phyloP scores from a whole-genome alignment of 1,284 basidiomycete species.

The Irpex rosettiformis region DNA sequence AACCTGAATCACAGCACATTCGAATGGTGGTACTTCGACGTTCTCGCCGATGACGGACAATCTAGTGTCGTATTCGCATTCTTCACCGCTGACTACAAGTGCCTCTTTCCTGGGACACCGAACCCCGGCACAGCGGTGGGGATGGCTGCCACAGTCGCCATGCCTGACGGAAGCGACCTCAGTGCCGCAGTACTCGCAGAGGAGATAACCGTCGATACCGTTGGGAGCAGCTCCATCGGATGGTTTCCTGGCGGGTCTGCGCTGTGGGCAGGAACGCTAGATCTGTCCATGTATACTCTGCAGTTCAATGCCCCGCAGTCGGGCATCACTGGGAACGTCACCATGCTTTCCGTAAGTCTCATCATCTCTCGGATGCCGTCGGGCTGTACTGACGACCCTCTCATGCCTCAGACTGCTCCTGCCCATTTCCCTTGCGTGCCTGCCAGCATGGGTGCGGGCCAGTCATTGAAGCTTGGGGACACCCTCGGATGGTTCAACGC shows the following conservation, averaged over 20 bases:
- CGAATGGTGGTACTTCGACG: slow-evolving; percentile 17
- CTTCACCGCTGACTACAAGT: slow-evolving; percentile 11
- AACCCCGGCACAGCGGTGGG: slow-evolving; percentile 7
- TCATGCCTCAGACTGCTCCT: slow-evolving; percentile 8
- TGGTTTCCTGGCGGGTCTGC: slow-evolving; percentile 1
- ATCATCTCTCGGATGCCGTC: neutral
- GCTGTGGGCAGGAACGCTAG: slow-evolving; percentile 8
- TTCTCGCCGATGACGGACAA: slow-evolving; percentile 5
- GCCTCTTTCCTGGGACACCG: slow-evolving; percentile 8
- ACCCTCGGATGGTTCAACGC: slow-evolving; percentile 15
- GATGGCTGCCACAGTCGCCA: neutral
- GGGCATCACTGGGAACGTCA: slow-evolving; percentile 8
- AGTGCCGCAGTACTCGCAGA: slow-evolving; percentile 5
- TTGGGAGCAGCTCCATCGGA: slow-evolving; percentile 8
- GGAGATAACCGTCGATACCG: slow-evolving; percentile 6
- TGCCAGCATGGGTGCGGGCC: neutral
- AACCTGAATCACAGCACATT: slow-evolving; percentile 13
- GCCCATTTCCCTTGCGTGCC: slow-evolving; percentile 13
- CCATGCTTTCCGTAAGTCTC: slow-evolving; percentile 4
- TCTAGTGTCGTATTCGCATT: slow-evolving; percentile 4
- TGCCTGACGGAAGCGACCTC: neutral
- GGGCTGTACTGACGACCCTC: neutral
- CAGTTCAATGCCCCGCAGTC: slow-evolving; percentile 10
- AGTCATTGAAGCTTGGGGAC: slow-evolving; percentile 10
- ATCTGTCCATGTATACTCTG: slow-evolving; percentile 11